These are phyloP conservation scores for Pinus albicaulis DNA, from an alignment of 75 land plant species.

Conservation along the genomic window DNA sequence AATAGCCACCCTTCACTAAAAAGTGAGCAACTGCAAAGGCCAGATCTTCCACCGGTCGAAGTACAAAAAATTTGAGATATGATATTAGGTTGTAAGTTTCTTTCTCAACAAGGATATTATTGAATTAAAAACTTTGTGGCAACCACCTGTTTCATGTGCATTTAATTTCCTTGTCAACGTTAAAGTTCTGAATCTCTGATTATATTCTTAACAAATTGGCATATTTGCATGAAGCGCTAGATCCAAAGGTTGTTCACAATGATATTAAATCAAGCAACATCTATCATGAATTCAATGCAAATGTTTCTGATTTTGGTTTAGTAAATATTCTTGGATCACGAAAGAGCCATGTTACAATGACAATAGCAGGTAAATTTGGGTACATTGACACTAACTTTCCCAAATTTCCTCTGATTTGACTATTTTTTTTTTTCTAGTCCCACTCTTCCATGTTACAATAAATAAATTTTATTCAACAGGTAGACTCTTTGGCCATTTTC, in stretches of 20 bases:
- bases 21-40: constrained; percentile 75
- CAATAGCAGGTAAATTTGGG: constrained; percentile 52
- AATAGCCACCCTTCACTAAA: constrained; percentile 58
- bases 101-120: no score
- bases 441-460: no score
- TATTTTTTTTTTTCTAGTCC: no score
- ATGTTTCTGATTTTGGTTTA: constrained; percentile 37
- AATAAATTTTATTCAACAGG: no score
- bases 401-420: background rate
- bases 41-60: constrained; percentile 60
- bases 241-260: constrained; percentile 93
- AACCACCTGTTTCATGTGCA: no score
- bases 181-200: no score
- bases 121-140: no score
- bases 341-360: constrained; percentile 36
- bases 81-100: no score
- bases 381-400: background rate
- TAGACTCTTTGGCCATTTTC: no score
- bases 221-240: constrained; percentile 89
- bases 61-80: no score
- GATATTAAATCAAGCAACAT: constrained; percentile 92
- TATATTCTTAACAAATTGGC: constrained; percentile 47
- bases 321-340: constrained; percentile 33
- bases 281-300: constrained; percentile 34
- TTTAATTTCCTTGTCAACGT: no score